Conservation (phyloP, 148 eudicot species). For the Diospyros kaki region DNA sequence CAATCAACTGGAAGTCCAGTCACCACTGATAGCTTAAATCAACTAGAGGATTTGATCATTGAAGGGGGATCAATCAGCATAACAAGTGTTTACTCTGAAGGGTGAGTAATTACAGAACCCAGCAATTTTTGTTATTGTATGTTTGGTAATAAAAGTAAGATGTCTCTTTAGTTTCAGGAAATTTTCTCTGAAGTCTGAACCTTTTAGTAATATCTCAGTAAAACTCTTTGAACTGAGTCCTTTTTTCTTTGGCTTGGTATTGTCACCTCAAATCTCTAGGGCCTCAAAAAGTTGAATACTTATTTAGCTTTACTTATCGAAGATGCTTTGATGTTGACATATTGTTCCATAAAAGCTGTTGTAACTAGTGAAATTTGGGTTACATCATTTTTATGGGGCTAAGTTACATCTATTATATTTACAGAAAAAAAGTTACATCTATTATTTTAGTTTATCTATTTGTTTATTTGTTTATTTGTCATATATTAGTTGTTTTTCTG, state of each 20-base stretch:
- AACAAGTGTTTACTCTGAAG: constrained; percentile 70
- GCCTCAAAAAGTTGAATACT: neutral
- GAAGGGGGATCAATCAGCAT: constrained; percentile 91
- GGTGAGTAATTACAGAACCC: constrained; percentile 39
- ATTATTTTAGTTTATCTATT: neutral
- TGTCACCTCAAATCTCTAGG: neutral
- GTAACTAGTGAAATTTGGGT: neutral
- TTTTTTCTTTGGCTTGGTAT: neutral
- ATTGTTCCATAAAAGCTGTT: neutral
- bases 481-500: neutral
- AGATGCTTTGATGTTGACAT: neutral
- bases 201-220: neutral
- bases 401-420: neutral
- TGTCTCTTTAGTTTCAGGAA: neutral
- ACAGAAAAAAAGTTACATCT: neutral
- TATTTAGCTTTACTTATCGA: neutral
- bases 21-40: constrained; percentile 31
- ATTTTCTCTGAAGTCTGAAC: neutral
- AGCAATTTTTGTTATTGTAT: neutral
- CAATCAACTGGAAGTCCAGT: constrained; percentile 36
- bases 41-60: constrained; percentile 50
- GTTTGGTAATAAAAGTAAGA: neutral
- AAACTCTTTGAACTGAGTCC: neutral
- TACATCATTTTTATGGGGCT: neutral
- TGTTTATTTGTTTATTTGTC: neutral